phyloP scores from a whole-genome alignment of 352 stramenopile genomes.

The Phytopythium cucurbitacearum region DNA sequence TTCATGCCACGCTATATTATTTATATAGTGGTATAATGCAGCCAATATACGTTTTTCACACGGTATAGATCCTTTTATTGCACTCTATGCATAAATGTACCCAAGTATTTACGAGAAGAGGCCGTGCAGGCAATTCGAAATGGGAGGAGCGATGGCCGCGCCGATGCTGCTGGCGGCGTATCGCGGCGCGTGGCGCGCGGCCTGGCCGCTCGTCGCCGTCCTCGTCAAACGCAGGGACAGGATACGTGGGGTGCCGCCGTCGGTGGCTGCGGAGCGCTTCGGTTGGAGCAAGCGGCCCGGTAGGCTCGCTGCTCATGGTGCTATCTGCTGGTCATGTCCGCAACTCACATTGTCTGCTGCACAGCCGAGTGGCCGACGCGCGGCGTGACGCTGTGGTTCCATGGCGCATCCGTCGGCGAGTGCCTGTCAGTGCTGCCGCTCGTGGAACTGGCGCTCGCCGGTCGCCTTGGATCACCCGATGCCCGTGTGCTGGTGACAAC shows the following conservation, averaged over 20 bases:
- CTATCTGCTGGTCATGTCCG: not conserved
- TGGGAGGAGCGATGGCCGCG: slow-evolving; percentile 7
- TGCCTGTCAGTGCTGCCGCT: slow-evolving; percentile 63
- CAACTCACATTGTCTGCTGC: not conserved
- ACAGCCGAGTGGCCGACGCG: not conserved
- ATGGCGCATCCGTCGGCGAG: slow-evolving; percentile 70
- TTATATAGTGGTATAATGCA: too few species aligned
- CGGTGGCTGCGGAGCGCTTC: slow-evolving; percentile 49
- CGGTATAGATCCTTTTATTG: too few species aligned
- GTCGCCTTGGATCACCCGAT: slow-evolving; percentile 7
- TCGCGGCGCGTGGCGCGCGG: slow-evolving; percentile 40
- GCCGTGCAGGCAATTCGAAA: not conserved
- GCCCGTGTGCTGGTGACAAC: slow-evolving; percentile 59
- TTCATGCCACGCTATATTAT: too few species aligned
- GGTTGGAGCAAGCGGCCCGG: slow-evolving; percentile 31
- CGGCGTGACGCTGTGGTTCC: slow-evolving; percentile 58
- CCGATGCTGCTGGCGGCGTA: slow-evolving; percentile 30
- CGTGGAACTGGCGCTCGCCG: slow-evolving; percentile 40
- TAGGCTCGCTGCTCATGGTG: slow-evolving; percentile 7
- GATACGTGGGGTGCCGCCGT: slow-evolving; percentile 21
- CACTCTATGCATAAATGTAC: too few species aligned
- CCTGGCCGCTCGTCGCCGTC: slow-evolving; percentile 49
- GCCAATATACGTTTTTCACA: too few species aligned
- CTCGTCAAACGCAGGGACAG: slow-evolving; percentile 52
- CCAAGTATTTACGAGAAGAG: not conserved